Evolutionary conservation across 257 asterid genomes (phyloP).

Genomic region (Nicotiana otophora): DNA sequence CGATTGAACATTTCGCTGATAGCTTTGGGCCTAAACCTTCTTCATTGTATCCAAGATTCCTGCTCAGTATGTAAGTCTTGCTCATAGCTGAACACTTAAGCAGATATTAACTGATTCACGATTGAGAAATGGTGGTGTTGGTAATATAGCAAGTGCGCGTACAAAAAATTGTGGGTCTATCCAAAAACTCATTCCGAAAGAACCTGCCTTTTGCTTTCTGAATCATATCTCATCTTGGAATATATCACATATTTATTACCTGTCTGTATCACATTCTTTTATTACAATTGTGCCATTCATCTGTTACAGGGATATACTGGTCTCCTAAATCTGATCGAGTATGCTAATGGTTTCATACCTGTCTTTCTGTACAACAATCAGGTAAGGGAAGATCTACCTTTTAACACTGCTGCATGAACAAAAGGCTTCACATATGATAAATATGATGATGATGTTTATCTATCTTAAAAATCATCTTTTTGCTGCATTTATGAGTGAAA

Average conservation of each 20-base stretch:
- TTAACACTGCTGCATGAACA: background rate
- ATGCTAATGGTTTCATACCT: constrained; percentile 62
- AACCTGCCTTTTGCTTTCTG: background rate
- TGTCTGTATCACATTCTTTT: background rate
- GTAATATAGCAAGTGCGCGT: background rate
- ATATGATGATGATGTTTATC: background rate
- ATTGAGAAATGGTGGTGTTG: background rate
- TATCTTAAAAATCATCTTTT: background rate
- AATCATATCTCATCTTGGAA: background rate
- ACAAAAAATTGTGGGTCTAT: background rate
- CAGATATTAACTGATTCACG: background rate
- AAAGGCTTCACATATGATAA: no score
- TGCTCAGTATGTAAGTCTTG: background rate
- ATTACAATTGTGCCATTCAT: constrained; percentile 3
- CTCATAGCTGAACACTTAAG: background rate
- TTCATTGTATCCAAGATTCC: background rate
- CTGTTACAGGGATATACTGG: constrained; percentile 83
- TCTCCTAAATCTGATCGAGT: constrained; percentile 64
- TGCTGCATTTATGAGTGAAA: background rate
- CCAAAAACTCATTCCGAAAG: background rate
- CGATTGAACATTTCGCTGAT: background rate
- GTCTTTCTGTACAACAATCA: constrained; percentile 82
- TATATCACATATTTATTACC: background rate
- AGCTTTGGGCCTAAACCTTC: background rate
- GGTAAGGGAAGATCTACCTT: constrained; percentile 33